Evolutionary conservation across 768 basidiomycete species (phyloP), one percentile per base, ranked within the genome.

Genomic region (Crucibulum laeve): DNA sequence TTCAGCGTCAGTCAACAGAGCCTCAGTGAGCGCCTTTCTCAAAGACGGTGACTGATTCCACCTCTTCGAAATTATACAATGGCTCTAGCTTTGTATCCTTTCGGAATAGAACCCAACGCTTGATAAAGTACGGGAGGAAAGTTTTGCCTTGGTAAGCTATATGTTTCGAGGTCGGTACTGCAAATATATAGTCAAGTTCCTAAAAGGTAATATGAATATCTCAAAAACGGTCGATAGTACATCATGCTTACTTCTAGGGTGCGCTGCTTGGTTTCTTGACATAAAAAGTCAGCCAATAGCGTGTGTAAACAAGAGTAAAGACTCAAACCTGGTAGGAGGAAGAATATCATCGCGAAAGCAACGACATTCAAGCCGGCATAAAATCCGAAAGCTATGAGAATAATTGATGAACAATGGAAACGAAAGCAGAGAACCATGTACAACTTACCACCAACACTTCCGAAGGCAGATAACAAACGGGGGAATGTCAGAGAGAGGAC

Each of bases 341-440:
- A 67, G 55, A 77, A 74, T 46, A 79, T 76, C 71, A 77, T 69
- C 14, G 71, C 25, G 25, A 76, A 66, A 1, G 74, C 76, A 3
- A 70, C 48, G n/a, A 74, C 53, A 49, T 76, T 76, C 36, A 74
- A 48, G 18, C 67, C 73, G 6, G 70, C 71, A 47, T 79, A 79
- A 58, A 77, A 78, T 25, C 70, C 70, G 54, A 81, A 80, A 1
- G 78, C 73, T 65, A 35, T 40, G 22, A 11, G 15, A 32, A 40
- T 19, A 47, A 26, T 30, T 19, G 21, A 19, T 14, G 22, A 36
- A 18, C 21, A 25, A 19, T 24, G 30, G 21, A 39, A 25, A 38
- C 56, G 30, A 38, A 33, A 58, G 51, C 15, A 21, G 5, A 13
- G 36, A 13, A 5, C 21, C 43, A 19, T 7, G 18, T 4, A 2